These are phyloP conservation scores for Arctium minus DNA, from an alignment of 129 eudicot species.

Conservation along the genomic window DNA sequence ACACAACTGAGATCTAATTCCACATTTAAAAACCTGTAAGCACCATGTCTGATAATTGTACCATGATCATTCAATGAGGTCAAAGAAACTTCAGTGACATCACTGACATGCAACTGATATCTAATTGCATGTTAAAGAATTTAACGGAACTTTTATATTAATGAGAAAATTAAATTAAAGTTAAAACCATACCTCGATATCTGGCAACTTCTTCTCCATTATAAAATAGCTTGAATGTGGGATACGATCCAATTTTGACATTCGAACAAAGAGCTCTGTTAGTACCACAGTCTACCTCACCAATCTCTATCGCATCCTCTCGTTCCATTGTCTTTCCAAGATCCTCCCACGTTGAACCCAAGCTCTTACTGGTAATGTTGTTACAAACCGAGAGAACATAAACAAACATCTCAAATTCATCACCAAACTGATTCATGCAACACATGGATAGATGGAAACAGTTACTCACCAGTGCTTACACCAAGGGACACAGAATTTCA, in stretches of 20 bases:
- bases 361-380: slow-evolving; percentile 54
- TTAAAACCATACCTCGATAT: slow-evolving; percentile 58
- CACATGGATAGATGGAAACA: background rate
- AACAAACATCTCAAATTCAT: background rate
- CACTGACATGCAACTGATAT: no score
- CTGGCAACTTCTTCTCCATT: slow-evolving; percentile 92
- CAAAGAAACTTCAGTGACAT: background rate
- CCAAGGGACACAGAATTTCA: slow-evolving; percentile 96
- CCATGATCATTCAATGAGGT: slow-evolving; percentile 11
- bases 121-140: background rate
- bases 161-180: background rate
- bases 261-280: slow-evolving; percentile 74
- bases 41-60: background rate
- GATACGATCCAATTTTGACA: slow-evolving; percentile 89
- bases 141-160: background rate
- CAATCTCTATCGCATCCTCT: slow-evolving; percentile 94
- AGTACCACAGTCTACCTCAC: slow-evolving; percentile 88
- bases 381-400: slow-evolving; percentile 11
- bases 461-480: slow-evolving; percentile 89
- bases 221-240: slow-evolving; percentile 88
- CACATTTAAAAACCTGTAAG: background rate
- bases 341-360: slow-evolving; percentile 94
- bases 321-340: slow-evolving; percentile 91
- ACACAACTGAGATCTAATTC: background rate
- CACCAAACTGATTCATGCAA: background rate